phyloP scores from a whole-genome alignment of 305 asterid species.

The Ajuga reptans region DNA sequence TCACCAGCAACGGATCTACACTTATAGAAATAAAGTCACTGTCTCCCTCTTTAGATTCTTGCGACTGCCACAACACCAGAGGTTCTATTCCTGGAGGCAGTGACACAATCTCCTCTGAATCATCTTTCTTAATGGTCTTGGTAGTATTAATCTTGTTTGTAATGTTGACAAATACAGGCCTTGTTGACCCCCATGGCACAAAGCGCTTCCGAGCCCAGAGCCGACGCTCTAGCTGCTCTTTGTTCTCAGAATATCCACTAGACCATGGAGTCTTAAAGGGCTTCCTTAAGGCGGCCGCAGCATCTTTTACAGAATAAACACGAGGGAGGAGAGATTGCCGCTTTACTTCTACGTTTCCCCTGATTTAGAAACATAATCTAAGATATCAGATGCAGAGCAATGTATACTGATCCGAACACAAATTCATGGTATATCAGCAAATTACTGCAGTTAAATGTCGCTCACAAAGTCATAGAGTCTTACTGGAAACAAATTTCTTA shows the following conservation, averaged over 20 bases:
- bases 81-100: conserved; percentile 87
- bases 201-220: conserved; percentile 87
- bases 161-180: conserved; percentile 58
- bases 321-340: conserved; percentile 83
- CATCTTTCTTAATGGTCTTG: conserved; percentile 36
- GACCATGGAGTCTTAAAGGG: conserved; percentile 90
- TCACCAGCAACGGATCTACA: conserved; percentile 83
- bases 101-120: conserved; percentile 37
- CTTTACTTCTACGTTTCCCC: conserved; percentile 76
- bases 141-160: conserved; percentile 49
- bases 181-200: conserved; percentile 91
- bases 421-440: neutral
- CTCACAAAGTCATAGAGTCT: no score
- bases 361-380: conserved; percentile 29
- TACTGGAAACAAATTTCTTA: no score
- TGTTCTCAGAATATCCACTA: conserved; percentile 55
- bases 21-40: conserved; percentile 31
- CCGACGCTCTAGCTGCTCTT: conserved; percentile 61
- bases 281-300: conserved; percentile 52
- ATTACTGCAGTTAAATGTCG: neutral
- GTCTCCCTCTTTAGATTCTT: conserved; percentile 41
- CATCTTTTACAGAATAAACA: conserved; percentile 67
- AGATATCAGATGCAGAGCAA: neutral
- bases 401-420: neutral
- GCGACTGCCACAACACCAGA: conserved; percentile 79